Evolutionary conservation across 2,329 filamentous ascomycete genomes (phyloP).

Genomic region (Moelleriella libera): DNA sequence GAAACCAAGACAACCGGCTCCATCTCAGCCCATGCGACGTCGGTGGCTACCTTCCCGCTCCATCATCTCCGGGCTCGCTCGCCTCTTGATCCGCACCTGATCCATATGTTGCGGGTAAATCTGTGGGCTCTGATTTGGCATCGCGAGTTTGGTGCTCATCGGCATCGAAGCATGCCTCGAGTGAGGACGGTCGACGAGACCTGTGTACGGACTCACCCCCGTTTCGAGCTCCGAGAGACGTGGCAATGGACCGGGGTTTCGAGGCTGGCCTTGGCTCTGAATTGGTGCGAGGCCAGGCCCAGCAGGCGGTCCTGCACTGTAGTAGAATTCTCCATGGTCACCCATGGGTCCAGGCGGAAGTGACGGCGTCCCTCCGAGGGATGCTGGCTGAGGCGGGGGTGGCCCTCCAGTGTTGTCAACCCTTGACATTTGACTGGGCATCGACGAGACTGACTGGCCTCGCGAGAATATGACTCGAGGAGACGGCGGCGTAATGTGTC

Average conservation of each 20-base stretch:
- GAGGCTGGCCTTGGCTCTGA: conserved; percentile 25
- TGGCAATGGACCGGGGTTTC: conserved; percentile 36
- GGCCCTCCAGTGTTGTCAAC: conserved; percentile 12
- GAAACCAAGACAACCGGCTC: not conserved
- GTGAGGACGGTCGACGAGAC: conserved; percentile 25
- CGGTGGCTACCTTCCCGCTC: conserved; percentile 31
- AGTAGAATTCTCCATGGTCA: conserved; percentile 14
- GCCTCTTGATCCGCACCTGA: conserved; percentile 32
- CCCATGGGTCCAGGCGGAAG: conserved; percentile 12
- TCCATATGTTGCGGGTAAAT: conserved; percentile 21
- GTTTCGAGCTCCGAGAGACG: conserved; percentile 50
- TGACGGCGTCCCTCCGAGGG: conserved; percentile 8
- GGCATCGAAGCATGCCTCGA: conserved; percentile 7
- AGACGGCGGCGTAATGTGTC: conserved; percentile 27
- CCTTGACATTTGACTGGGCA: conserved; percentile 18
- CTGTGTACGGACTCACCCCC: conserved; percentile 45
- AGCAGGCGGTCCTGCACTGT: conserved; percentile 22
- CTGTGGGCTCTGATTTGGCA: conserved; percentile 17
- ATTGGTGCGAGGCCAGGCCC: conserved; percentile 36
- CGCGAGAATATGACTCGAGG: conserved; percentile 26
- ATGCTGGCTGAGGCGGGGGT: conserved; percentile 17
- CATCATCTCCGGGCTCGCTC: conserved; percentile 32
- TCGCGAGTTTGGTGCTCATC: conserved; percentile 21
- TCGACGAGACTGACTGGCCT: conserved; percentile 15
- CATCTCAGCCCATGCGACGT: conserved; percentile 13